Conservation (phyloP, 352 stramenopile genomes). For the Pythium oligandrum region DNA sequence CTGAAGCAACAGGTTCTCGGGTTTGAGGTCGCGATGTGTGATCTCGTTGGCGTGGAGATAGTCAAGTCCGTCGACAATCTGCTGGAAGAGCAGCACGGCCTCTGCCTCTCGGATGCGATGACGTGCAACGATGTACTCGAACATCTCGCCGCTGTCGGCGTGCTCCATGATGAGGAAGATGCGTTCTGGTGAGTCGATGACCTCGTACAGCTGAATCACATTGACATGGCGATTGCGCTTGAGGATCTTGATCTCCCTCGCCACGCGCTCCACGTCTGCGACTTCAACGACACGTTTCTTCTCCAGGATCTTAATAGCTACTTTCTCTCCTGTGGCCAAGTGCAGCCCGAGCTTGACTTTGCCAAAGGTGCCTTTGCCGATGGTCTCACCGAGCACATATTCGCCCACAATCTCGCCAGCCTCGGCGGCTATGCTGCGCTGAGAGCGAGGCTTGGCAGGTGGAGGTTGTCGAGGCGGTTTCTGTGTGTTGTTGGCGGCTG, state of each 20-base stretch:
- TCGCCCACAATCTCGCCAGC: constrained; percentile 66
- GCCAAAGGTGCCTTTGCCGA: constrained; percentile 93
- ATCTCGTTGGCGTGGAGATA: constrained; percentile 90
- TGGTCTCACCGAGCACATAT: constrained; percentile 88
- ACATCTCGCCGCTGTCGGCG: constrained; percentile 89
- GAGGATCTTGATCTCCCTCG: constrained; percentile 93
- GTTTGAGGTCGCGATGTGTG: constrained; percentile 89
- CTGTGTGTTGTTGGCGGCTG: not conserved
- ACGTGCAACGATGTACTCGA: constrained; percentile 93
- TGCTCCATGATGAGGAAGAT: constrained; percentile 95
- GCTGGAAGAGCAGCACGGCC: constrained; percentile 80
- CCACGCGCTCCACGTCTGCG: constrained; percentile 87
- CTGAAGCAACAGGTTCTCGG: constrained; percentile 90
- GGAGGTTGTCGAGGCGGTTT: not conserved
- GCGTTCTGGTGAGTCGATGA: constrained; percentile 76
- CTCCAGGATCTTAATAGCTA: constrained; percentile 91
- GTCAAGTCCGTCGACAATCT: constrained; percentile 89
- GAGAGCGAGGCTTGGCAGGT: not conserved
- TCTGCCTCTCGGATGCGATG: constrained; percentile 80
- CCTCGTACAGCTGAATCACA: constrained; percentile 90
- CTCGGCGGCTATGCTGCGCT: not conserved
- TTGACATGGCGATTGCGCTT: constrained; percentile 88
- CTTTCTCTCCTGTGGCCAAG: constrained; percentile 87
- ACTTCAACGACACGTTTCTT: constrained; percentile 88
- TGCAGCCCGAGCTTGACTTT: constrained; percentile 90